Base-by-base conservation (phyloP, 2,329 filamentous ascomycete genomes). In the Periconia macrospinosa region DNA sequence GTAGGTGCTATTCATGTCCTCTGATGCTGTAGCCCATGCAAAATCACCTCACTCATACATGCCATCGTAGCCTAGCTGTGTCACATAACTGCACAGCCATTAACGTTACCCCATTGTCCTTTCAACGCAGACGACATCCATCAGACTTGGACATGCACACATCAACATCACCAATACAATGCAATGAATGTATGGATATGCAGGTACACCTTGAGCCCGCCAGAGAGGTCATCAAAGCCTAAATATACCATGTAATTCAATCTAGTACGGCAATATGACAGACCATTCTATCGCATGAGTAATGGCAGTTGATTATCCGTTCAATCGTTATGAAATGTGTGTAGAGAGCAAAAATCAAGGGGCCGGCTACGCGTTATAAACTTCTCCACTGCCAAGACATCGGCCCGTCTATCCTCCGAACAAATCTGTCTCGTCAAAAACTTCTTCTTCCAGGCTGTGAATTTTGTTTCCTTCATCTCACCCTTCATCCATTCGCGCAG, bases 241-340 rank as follows among this genome's bases (percentile, higher is more conserved):
- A 71, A 72, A 68, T 63, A 67, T 67, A 70, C 69, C 71, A 52
- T 50, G 3, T 49, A 49, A 45, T 62, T 72, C 65, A 53, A 57
- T 76, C 69, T 76, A 64, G 73, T 70, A 73, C 75, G 72, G 69
- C 75, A 76, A 76, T 76, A 76, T 77, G 75, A 77, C 74, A 66
- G 73, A 67, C 73, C 70, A 71, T 66, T 70, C 67, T 68, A 74
- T 73, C 50, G 62, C 50, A 54, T 59, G 50, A 58, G 65, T 59
- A 68, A 63, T 68, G 69, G 71, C 72, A 72, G 73, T 77, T 77
- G 75, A 77, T 77, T 77, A 75, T 75, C 73, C 72, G 74, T 73
- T 67, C 74, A 58, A 55, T 23, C 30, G 63, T 14, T 71, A 69
- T 74, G 69, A 75, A 37, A 74, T 72, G 70, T 75, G 71, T 76